A percentile compares a stretch with the other conserved stretches of the same genome.
Conservation (phyloP, 2,329 filamentous ascomycete genomes). For the Botrytis elliptica region DNA sequence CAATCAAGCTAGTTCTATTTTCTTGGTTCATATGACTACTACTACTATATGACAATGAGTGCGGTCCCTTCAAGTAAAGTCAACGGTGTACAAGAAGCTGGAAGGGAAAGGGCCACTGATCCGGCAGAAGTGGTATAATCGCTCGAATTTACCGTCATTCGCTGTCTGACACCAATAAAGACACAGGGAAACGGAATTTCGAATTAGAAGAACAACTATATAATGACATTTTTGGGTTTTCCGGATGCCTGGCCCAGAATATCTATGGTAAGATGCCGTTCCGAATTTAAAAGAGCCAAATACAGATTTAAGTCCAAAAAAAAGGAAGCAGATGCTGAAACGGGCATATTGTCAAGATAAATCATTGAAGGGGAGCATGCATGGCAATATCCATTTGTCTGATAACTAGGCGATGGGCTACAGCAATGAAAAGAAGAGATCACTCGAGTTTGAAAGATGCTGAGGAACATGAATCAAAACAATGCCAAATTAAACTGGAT, state of each 20-base stretch:
- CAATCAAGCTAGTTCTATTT: background rate
- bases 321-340: background rate
- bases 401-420: background rate
- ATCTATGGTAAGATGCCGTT: rapidly evolving
- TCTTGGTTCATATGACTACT: background rate
- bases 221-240: background rate
- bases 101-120: background rate
- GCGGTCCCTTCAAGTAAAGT: background rate
- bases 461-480: background rate
- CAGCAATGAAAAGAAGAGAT: background rate
- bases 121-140: background rate
- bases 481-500: too few species aligned
- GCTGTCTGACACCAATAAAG: background rate
- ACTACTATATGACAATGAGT: background rate
- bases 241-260: background rate
- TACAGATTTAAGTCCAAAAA: background rate
- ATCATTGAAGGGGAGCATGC: background rate
- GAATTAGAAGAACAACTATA: background rate
- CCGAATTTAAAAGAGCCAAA: background rate
- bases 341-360: background rate
- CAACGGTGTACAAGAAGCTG: background rate
- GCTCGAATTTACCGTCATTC: background rate
- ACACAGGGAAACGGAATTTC: background rate
- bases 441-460: too few species aligned
- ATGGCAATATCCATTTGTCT: background rate